Percentiles rank a stretch among this genome's conserved stretches.
These are phyloP conservation scores for Lachnellula arida DNA, from an alignment of 2,329 filamentous ascomycete genomes.

Conservation along the genomic window DNA sequence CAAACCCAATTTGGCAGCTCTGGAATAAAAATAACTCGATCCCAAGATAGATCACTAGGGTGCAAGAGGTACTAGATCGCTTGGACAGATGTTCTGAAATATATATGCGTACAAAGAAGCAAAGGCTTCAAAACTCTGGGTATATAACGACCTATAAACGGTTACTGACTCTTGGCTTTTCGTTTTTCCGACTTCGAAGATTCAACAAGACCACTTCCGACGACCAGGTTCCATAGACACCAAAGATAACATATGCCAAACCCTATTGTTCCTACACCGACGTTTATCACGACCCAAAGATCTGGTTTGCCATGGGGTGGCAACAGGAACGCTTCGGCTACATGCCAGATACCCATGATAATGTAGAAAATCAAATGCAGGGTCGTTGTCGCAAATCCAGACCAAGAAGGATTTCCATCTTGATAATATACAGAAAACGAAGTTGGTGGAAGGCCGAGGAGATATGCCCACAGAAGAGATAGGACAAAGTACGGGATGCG, in stretches of 20 bases:
- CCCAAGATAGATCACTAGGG: not conserved
- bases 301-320: conserved; percentile 80
- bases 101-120: not conserved
- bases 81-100: not conserved
- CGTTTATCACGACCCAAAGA: conserved; percentile 90
- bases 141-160: conserved; percentile 26
- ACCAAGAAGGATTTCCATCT: conserved; percentile 40
- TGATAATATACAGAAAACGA: conserved; percentile 65
- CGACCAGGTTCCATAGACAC: conserved; percentile 68
- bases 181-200: conserved; percentile 17
- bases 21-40: not conserved
- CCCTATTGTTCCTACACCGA: conserved; percentile 76
- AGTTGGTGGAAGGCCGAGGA: conserved; percentile 80
- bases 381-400: conserved; percentile 56
- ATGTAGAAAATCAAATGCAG: conserved; percentile 74
- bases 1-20: not conserved
- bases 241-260: conserved; percentile 88
- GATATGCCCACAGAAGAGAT: conserved; percentile 83
- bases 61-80: too few species aligned
- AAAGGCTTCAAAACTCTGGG: conserved; percentile 4
- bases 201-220: conserved; percentile 44
- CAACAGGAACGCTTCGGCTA: conserved; percentile 61
- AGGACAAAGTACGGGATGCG: conserved; percentile 80
- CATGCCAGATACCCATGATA: conserved; percentile 76
- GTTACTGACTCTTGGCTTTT: conserved; percentile 26